Evolutionary conservation across 305 asterid genomes (phyloP).

Genomic region (Fraxinus xanthoxyloides): DNA sequence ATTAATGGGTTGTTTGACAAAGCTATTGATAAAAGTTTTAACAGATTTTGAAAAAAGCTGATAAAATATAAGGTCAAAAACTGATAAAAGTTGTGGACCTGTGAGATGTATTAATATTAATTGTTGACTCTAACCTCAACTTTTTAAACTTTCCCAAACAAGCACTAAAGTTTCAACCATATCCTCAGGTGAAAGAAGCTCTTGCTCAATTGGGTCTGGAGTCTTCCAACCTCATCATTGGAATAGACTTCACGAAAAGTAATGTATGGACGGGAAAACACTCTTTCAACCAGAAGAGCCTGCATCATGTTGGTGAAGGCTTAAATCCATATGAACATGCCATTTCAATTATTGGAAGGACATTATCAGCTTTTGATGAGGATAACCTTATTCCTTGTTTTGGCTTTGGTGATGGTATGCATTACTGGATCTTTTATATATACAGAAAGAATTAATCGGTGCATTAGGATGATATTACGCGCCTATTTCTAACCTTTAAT

Average conservation of each 20-base stretch:
- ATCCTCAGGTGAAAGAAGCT: conserved; percentile 36
- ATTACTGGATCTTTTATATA: neutral
- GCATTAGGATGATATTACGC: neutral
- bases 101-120: no score
- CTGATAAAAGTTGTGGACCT: neutral
- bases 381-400: conserved; percentile 56
- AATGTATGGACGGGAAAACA: conserved; percentile 48
- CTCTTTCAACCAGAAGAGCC: conserved; percentile 39
- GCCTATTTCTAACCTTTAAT: neutral
- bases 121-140: neutral
- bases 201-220: conserved; percentile 46
- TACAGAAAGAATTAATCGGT: neutral
- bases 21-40: neutral
- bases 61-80: neutral
- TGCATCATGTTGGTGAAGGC: conserved; percentile 37
- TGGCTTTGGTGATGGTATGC: conserved; percentile 58
- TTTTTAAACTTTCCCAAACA: neutral
- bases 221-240: conserved; percentile 54
- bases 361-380: conserved; percentile 46
- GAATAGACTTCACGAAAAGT: conserved; percentile 60
- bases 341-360: conserved; percentile 53
- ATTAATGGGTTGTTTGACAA: no score
- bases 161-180: neutral
- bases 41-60: neutral
- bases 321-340: conserved; percentile 51